Base-by-base conservation (phyloP, 1,284 basidiomycete species). In the Moesziomyces globuligerus region DNA sequence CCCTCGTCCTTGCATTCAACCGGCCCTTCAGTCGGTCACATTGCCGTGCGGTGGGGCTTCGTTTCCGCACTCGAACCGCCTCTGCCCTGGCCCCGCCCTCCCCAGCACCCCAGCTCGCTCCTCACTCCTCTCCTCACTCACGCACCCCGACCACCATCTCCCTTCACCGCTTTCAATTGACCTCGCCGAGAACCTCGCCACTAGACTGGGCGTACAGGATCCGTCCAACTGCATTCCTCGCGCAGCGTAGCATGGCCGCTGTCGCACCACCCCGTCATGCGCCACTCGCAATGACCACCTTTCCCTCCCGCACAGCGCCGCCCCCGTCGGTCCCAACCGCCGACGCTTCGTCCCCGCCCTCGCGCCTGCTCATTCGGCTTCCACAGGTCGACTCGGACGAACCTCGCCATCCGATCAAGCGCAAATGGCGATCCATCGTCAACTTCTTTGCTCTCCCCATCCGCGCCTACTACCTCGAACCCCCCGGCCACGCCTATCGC, bases 371-470 rank as follows among this genome's bases (percentile, higher is more conserved):
- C 21, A 25, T 67, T 11, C 52, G 49, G 21, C 39, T 55, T 3
- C 32, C 34, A 7, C 26, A 47, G 18, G 18, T 46, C 15, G 23
- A 41, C 8, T 20, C n/a, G 17, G 34, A 42, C 26, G n/a, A n/a
- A 8, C 41, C 24, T 10, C 52, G 49, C 7, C 49, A 69, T 26
- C 55, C 68, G 1, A 32, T 71, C 53, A 72, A 62, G 41, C 52
- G 50, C 50, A 72, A 66, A 36, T 72, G 69, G 69, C 55, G 55
- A 8, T 58, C 54, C 23, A 24, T 72, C 15, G 58, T 72, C 50
- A 61, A 72, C 58, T 67, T 72, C 40, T 72, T 72, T 44, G 69
- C 69, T 1, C 69, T 72, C 11, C 69, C 69, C 23, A 72, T 72
- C n/a, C 62, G 69, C 10, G 34, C 64, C 8, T 67, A 72, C 54